Base-by-base conservation (phyloP, 768 basidiomycete species). In the Mycena kentingensis region DNA sequence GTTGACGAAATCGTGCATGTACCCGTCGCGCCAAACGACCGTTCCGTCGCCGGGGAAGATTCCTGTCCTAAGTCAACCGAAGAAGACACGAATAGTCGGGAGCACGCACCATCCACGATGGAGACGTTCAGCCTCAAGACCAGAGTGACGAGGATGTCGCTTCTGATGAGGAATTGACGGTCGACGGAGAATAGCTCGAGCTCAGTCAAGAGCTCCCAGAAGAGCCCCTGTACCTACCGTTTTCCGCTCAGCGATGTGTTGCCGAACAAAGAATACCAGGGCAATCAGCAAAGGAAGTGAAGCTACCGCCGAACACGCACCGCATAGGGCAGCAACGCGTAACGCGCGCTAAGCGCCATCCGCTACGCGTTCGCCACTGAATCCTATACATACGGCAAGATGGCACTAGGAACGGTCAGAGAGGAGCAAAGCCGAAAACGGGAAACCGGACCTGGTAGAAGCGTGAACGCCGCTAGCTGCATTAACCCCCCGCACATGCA, bases 391-490 rank as follows among this genome's bases (percentile, higher is more conserved):
- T 86, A 92, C 2, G 88, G 88, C n/a, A 82, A 70, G 25, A 89
- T 73, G 4, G 87, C 85, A 21, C n/a, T n/a, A n/a, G n/a, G n/a
- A n/a, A n/a, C n/a, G n/a, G n/a, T n/a, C n/a, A n/a, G n/a, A n/a
- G n/a, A n/a, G n/a, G n/a, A n/a, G n/a, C n/a, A n/a, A n/a, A n/a
- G n/a, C n/a, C n/a, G n/a, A n/a, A n/a, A n/a, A n/a, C n/a, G n/a
- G n/a, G n/a, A n/a, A n/a, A n/a, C n/a, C n/a, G n/a, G n/a, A n/a
- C n/a, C 81, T 81, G 46, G 72, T 73, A 26, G 74, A 67, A 55
- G 88, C 88, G 66, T 92, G 90, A 65, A 91, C 92, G 46, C 90
- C 75, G 67, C 82, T 90, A 75, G 92, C 92, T 4, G 90, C 90
- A 22, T 79, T 78, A 65, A 92, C 92, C 1, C 88, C 90, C 3